Evolutionary conservation across 768 basidiomycete genomes (phyloP).

Genomic region (Amanita subjunquillea): DNA sequence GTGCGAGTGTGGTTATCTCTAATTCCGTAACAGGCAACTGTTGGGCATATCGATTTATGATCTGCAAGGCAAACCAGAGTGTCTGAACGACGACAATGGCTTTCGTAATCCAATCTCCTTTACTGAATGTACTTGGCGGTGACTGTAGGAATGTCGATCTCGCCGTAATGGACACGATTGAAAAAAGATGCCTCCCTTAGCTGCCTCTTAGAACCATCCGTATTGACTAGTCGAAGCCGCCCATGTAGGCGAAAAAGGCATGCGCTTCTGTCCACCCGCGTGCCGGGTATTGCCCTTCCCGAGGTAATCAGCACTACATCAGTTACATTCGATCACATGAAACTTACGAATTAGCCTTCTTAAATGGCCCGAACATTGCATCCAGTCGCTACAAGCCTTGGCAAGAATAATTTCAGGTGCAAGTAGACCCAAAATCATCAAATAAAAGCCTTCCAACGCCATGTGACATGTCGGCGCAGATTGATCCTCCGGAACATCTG

Average conservation of each 20-base stretch:
- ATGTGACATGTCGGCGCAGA: background rate
- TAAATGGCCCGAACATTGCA: background rate
- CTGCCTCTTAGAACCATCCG: background rate
- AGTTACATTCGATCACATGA: background rate
- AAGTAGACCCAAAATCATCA: background rate
- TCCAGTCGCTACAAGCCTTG: background rate
- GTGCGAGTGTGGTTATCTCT: slow-evolving; percentile 20
- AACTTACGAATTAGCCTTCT: background rate
- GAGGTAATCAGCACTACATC: background rate
- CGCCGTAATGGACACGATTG: background rate
- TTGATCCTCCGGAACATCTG: background rate
- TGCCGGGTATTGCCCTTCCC: no score
- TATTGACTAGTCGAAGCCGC: background rate
- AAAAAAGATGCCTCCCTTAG: no score
- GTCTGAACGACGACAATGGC: slow-evolving; percentile 16
- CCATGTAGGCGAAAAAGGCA: background rate
- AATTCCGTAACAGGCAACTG: slow-evolving; percentile 18
- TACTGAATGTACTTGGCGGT: slow-evolving; percentile 16
- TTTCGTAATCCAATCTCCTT: slow-evolving; percentile 17
- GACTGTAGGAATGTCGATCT: slow-evolving; percentile 5
- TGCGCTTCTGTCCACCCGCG: slow-evolving; percentile 1
- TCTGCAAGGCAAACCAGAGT: slow-evolving; percentile 20
- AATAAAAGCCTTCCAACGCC: background rate
- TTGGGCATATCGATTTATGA: slow-evolving; percentile 12
- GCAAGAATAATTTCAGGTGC: background rate